phyloP scores from a whole-genome alignment of 495 filamentous ascomycete genomes.

The Lentithecium fluviatile region DNA sequence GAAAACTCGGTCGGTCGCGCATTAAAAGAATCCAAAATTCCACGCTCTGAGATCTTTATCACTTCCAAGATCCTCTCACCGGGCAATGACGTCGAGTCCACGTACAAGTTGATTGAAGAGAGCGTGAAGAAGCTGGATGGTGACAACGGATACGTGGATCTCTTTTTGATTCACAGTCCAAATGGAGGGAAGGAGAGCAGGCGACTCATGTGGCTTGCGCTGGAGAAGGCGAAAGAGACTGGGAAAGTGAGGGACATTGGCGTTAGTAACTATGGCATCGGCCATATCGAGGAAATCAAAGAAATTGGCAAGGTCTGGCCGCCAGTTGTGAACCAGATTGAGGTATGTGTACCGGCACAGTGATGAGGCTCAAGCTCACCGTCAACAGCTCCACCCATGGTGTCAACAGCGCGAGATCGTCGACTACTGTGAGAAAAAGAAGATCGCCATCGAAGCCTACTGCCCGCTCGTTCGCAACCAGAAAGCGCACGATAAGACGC shows the following conservation, averaged over 20 bases:
- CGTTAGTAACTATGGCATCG: slow-evolving; percentile 67
- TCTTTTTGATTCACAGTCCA: slow-evolving; percentile 68
- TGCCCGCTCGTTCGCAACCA: slow-evolving; percentile 63
- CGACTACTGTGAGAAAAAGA: slow-evolving; percentile 59
- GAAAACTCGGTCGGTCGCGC: slow-evolving; percentile 66
- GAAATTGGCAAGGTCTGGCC: slow-evolving; percentile 61
- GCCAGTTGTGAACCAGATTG: slow-evolving; percentile 69
- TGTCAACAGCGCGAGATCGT: slow-evolving; percentile 62
- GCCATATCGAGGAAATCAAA: slow-evolving; percentile 63
- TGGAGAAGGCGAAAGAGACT: slow-evolving; percentile 60
- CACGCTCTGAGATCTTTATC: slow-evolving; percentile 60
- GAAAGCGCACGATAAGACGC: slow-evolving; percentile 57
- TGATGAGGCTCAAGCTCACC: neutral
- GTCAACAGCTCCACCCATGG: slow-evolving; percentile 62
- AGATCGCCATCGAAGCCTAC: slow-evolving; percentile 67
- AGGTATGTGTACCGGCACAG: slow-evolving; percentile 45
- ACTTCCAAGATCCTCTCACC: slow-evolving; percentile 66
- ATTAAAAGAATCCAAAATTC: slow-evolving; percentile 53
- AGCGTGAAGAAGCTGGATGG: slow-evolving; percentile 63
- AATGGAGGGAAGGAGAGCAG: slow-evolving; percentile 53
- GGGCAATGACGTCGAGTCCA: slow-evolving; percentile 55
- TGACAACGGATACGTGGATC: slow-evolving; percentile 63
- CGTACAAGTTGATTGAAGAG: slow-evolving; percentile 57
- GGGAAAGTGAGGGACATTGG: slow-evolving; percentile 63
- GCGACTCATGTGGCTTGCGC: slow-evolving; percentile 63